Percentiles rank a stretch among this genome's conserved stretches.
phyloP scores from a whole-genome alignment of 257 asterid species.

The Nyctanthes arbortristis region DNA sequence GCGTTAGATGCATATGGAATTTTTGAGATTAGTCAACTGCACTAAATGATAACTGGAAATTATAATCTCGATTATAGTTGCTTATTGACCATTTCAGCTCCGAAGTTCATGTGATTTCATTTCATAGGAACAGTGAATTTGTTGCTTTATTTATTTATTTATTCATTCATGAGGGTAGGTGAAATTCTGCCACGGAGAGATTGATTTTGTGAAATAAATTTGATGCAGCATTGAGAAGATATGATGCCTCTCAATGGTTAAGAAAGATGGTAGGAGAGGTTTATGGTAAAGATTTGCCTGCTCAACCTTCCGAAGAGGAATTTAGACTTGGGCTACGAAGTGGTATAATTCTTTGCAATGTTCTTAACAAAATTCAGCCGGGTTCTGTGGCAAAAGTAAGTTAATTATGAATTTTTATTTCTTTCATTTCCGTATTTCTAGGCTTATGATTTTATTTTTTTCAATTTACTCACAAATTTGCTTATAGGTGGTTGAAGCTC shows the following conservation, averaged over 20 bases:
- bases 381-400: slow-evolving; percentile 82
- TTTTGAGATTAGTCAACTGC: slow-evolving; percentile 6
- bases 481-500: slow-evolving; percentile 73
- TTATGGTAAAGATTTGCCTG: slow-evolving; percentile 85
- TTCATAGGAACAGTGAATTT: slow-evolving; percentile 10
- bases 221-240: slow-evolving; percentile 81
- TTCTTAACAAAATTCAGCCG: slow-evolving; percentile 74
- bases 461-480: slow-evolving; percentile 24
- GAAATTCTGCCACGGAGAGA: not conserved
- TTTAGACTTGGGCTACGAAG: slow-evolving; percentile 85
- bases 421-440: not conserved
- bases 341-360: slow-evolving; percentile 91
- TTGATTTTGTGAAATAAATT: slow-evolving; percentile 10
- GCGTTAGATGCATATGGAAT: slow-evolving; percentile 3
- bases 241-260: slow-evolving; percentile 84
- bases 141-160: not conserved
- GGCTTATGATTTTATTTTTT: not conserved
- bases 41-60: not conserved
- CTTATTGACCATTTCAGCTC: not conserved
- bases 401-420: slow-evolving; percentile 10
- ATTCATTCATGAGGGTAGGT: not conserved
- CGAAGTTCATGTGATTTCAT: slow-evolving; percentile 21
- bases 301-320: slow-evolving; percentile 90
- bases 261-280: slow-evolving; percentile 90
- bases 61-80: slow-evolving; percentile 1